Evolutionary conservation across 2,329 filamentous ascomycete species (phyloP).

Genomic region (Trichoderma cornu-damae): DNA sequence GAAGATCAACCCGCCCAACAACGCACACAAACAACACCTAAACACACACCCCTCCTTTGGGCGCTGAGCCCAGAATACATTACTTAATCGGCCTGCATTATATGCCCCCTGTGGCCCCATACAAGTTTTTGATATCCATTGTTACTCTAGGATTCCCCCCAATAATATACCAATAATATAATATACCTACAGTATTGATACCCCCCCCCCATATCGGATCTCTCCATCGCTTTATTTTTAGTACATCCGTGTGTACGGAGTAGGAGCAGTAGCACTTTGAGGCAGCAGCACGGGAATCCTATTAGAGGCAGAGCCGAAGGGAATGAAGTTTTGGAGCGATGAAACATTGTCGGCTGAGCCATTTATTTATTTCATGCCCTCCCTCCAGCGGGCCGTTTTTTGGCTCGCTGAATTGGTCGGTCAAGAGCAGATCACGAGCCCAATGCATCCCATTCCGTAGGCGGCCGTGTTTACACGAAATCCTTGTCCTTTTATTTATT

Average conservation of each 20-base stretch:
- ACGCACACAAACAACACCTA: constrained; percentile 1
- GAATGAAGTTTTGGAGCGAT: constrained; percentile 1
- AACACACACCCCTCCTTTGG: not conserved
- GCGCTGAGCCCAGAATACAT: no score
- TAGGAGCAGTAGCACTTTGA: not conserved
- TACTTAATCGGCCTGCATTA: no score
- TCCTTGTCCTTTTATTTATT: constrained; percentile 7
- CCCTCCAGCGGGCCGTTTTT: not conserved
- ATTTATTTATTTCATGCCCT: constrained; percentile 11
- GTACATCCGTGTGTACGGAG: no score
- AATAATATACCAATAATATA: no score
- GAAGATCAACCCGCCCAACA: not conserved
- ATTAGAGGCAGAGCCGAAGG: constrained; percentile 1
- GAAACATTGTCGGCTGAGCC: constrained; percentile 18
- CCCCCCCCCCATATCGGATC: not conserved
- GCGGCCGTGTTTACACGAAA: constrained; percentile 3
- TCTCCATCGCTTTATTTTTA: no score
- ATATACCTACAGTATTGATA: no score
- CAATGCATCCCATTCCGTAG: not conserved
- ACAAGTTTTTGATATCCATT: no score
- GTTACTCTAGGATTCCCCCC: no score
- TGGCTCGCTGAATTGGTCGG: not conserved
- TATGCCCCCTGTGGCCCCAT: no score
- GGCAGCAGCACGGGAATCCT: not conserved
- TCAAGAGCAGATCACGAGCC: not conserved